Evolutionary conservation across 164 flowering plant genomes (phyloP).

Genomic region (Stephania cephalantha): DNA sequence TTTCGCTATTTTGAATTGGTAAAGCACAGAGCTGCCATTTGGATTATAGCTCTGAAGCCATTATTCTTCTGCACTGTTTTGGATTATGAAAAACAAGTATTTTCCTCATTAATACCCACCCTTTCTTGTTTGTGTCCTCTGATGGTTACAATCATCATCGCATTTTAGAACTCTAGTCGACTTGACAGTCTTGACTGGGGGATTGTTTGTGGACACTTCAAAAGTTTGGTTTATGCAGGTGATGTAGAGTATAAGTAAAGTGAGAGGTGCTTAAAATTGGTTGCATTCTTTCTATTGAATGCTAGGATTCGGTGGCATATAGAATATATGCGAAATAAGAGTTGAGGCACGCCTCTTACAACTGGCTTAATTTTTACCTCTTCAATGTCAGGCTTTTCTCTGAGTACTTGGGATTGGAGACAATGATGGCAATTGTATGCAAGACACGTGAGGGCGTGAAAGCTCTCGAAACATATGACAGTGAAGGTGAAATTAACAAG

Average conservation of each 20-base stretch:
- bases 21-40: not conserved
- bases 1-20: not conserved
- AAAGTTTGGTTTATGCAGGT: not conserved
- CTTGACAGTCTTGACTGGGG: not conserved
- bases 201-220: not conserved
- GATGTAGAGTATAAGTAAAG: not conserved
- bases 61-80: not conserved
- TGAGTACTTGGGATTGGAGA: conserved; percentile 67
- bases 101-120: not conserved
- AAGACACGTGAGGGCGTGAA: conserved; percentile 56
- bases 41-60: not conserved
- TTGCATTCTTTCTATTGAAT: conserved; percentile 4
- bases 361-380: not conserved
- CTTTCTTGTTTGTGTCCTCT: not conserved
- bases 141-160: not conserved
- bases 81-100: not conserved
- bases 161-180: not conserved
- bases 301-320: conserved; percentile 35
- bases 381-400: conserved; percentile 52
- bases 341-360: no score
- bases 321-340: no score
- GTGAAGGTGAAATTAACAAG: conserved; percentile 45
- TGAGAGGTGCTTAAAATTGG: not conserved
- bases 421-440: conserved; percentile 79
- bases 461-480: conserved; percentile 63